Percentiles rank a stretch among this genome's conserved stretches.
phyloP scores from a whole-genome alignment of 345 rosid genomes.

The Syzygium grande region DNA sequence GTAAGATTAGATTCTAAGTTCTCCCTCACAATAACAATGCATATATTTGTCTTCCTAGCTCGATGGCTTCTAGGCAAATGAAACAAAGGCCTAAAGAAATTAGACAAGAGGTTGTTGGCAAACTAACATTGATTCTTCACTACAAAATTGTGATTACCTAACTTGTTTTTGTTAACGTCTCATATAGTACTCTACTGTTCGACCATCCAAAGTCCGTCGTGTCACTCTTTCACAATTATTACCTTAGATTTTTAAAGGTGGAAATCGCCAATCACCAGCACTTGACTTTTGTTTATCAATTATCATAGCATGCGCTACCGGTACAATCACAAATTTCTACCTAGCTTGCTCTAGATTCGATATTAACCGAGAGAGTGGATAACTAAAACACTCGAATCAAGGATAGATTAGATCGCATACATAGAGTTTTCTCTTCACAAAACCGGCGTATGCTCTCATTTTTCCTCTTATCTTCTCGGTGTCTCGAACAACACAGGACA shows the following conservation, averaged over 20 bases:
- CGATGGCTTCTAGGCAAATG: neutral
- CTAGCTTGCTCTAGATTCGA: neutral
- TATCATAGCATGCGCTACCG: neutral
- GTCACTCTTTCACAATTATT: neutral
- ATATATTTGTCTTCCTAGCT: neutral
- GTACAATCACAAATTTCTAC: neutral
- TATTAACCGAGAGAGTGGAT: neutral
- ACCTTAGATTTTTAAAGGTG: neutral
- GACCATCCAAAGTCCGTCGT: rapidly evolving
- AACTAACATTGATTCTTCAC: neutral
- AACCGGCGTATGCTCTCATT: neutral
- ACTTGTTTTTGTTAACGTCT: neutral
- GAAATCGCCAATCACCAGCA: neutral
- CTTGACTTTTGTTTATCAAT: neutral
- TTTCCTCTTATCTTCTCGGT: neutral
- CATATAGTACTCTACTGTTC: neutral
- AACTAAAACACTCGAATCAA: too few relatives aligned
- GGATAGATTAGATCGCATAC: neutral
- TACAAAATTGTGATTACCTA: neutral
- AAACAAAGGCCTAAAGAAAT: neutral
- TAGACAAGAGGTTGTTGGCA: neutral
- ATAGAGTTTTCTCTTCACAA: neutral
- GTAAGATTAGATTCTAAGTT: neutral
- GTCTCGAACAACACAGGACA: neutral
- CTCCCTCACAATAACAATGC: neutral